A percentile compares a stretch with the other conserved stretches of the same genome.
Evolutionary conservation across 768 basidiomycete genomes (phyloP).

Genomic region (Hebeloma cylindrosporum): DNA sequence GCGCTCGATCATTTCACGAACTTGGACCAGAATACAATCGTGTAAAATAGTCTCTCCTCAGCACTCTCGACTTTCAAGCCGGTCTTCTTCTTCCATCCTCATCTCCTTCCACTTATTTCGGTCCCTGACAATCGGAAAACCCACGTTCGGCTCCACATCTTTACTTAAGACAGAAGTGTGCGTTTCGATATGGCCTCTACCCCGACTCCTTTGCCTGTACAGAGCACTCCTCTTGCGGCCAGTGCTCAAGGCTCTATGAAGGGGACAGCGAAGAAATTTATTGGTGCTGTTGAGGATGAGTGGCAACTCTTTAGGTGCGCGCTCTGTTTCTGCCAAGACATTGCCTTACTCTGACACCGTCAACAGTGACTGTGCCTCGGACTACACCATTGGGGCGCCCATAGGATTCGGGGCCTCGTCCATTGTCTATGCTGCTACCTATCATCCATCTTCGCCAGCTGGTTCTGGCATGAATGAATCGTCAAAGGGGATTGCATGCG

Average conservation of each 20-base stretch:
- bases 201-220: conserved; percentile 1
- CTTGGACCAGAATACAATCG: too few species aligned
- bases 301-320: conserved; percentile 78
- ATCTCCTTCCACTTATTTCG: neutral
- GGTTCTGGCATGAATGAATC: conserved; percentile 7
- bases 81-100: neutral
- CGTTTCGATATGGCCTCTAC: conserved; percentile 7
- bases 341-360: conserved; percentile 6
- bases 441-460: conserved; percentile 35
- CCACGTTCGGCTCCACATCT: too few species aligned
- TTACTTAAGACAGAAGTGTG: too few species aligned
- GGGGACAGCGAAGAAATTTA: conserved; percentile 41
- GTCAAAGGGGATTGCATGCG: conserved; percentile 54
- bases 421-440: conserved; percentile 80
- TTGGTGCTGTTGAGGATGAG: conserved; percentile 82
- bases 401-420: conserved; percentile 94
- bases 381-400: conserved; percentile 74
- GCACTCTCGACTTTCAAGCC: neutral
- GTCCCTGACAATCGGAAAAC: too few species aligned
- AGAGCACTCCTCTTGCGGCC: conserved; percentile 13
- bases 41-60: too few species aligned
- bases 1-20: too few species aligned
- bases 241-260: conserved; percentile 22
- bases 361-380: conserved; percentile 60
- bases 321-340: neutral